A percentile compares a stretch with the other conserved stretches of the same genome.
Conservation (phyloP, 352 stramenopile genomes). For the Globisporangium alternatum region DNA sequence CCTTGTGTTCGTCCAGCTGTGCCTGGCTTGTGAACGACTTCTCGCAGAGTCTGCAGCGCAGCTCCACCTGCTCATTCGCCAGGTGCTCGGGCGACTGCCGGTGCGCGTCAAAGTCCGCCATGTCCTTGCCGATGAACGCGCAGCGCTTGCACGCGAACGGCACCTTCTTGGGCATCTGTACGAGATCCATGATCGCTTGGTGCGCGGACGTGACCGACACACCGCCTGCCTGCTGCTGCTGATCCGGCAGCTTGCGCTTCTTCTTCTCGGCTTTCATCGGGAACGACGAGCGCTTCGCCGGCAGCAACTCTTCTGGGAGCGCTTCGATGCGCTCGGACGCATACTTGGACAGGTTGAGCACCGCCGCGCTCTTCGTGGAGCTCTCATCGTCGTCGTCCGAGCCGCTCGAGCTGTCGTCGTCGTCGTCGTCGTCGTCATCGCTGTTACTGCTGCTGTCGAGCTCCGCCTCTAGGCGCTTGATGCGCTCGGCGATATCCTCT, state of each 20-base stretch:
- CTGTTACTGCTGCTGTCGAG: conserved; percentile 31
- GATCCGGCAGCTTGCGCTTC: conserved; percentile 37
- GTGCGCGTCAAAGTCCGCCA: conserved; percentile 66
- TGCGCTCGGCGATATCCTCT: conserved; percentile 65
- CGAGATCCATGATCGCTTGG: conserved; percentile 34
- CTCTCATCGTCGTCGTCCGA: conserved; percentile 20
- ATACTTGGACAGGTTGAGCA: conserved; percentile 71
- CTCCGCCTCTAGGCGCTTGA: conserved; percentile 70
- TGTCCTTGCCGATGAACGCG: conserved; percentile 67
- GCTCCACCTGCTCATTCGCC: conserved; percentile 27
- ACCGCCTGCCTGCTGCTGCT: conserved; percentile 15
- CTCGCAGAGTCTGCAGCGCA: conserved; percentile 60
- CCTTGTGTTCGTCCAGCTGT: conserved; percentile 74
- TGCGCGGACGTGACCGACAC: conserved; percentile 28
- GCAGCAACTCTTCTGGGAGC: conserved; percentile 56
- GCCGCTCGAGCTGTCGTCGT: conserved; percentile 21
- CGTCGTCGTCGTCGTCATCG: conserved; percentile 21
- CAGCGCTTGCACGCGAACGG: conserved; percentile 83
- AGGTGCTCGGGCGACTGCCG: conserved; percentile 45
- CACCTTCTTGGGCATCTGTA: conserved; percentile 70
- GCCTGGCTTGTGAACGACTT: conserved; percentile 78
- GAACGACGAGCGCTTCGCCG: conserved; percentile 25
- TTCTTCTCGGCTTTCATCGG: conserved; percentile 32
- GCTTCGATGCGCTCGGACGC: conserved; percentile 59
- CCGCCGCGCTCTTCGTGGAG: conserved; percentile 6